Percentiles rank a stretch among this genome's conserved stretches.
Conservation (phyloP, 257 asterid species). For the Ligustrum vulgare region DNA sequence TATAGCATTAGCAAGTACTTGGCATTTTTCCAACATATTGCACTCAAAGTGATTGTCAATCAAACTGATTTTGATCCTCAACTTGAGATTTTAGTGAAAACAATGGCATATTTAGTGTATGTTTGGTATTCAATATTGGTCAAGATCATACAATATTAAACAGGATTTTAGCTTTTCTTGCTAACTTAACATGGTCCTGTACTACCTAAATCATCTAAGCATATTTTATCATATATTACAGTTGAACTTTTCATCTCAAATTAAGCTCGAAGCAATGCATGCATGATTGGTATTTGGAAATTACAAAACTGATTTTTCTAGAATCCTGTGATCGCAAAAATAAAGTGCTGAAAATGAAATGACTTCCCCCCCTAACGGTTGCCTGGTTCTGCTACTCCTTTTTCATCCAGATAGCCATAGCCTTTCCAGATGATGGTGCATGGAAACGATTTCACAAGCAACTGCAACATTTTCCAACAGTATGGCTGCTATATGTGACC, state of each 20-base stretch:
- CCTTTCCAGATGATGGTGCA: conserved; percentile 99
- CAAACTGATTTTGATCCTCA: not conserved
- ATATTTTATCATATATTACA: not conserved
- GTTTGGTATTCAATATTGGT: not conserved
- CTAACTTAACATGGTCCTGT: not conserved
- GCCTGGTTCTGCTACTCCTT: conserved; percentile 9
- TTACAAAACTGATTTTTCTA: conserved; percentile 15
- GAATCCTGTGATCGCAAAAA: not conserved
- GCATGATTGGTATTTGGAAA: not conserved
- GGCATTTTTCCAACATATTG: not conserved
- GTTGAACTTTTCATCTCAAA: not conserved
- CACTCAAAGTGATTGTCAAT: not conserved
- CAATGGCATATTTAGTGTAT: not conserved
- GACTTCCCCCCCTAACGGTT: conserved; percentile 1
- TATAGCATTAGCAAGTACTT: conserved; percentile 10
- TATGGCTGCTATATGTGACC: conserved; percentile 33
- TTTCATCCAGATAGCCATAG: conserved; percentile 71
- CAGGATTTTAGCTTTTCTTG: not conserved
- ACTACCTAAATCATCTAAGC: not conserved
- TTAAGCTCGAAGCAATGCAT: not conserved
- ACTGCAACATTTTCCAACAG: conserved; percentile 98
- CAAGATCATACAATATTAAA: not conserved
- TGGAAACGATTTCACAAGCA: conserved; percentile 99
- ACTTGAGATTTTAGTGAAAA: not conserved
- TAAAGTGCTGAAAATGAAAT: not conserved